Percentiles rank a stretch among this genome's conserved stretches.
Evolutionary conservation across 2,329 filamentous ascomycete genomes (phyloP).

Genomic region (Sporothrix phasma): DNA sequence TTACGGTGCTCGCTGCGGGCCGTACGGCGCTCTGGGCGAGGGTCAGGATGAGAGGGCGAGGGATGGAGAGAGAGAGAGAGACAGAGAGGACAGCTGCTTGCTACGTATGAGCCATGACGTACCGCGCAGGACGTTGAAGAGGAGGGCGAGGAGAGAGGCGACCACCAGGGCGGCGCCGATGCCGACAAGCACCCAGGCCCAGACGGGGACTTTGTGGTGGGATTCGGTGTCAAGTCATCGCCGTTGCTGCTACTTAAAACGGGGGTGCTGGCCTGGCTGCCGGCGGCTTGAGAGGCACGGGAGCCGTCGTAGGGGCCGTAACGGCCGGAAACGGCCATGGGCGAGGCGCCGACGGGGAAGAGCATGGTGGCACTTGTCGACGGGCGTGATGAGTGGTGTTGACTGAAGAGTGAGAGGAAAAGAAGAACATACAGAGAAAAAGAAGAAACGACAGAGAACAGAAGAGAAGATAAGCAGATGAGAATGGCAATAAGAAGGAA

Average conservation of each 20-base stretch:
- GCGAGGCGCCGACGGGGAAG: neutral
- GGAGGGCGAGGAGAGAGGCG: neutral
- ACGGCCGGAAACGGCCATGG: neutral
- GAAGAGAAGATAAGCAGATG: neutral
- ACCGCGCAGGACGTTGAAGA: neutral
- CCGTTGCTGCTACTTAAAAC: neutral
- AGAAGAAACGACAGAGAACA: neutral
- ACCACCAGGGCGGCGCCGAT: neutral
- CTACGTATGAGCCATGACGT: neutral
- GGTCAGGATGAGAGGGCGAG: neutral
- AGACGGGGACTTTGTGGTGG: neutral
- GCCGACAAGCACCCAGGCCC: constrained; percentile 12
- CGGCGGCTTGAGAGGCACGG: neutral
- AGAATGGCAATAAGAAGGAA: too few relatives aligned
- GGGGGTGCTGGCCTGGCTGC: neutral
- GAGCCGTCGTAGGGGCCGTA: neutral
- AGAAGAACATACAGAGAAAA: neutral
- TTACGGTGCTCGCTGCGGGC: constrained; percentile 4
- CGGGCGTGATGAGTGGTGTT: neutral
- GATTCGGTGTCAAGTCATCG: neutral
- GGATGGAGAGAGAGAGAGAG: neutral
- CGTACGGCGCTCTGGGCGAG: neutral
- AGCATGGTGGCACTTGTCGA: neutral
- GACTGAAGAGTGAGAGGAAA: neutral
- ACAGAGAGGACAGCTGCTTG: neutral